Percentiles rank a stretch among this genome's conserved stretches.
These are phyloP conservation scores for Hypoxylon sp. DNA, from an alignment of 2,329 filamentous ascomycete species.

Conservation along the genomic window DNA sequence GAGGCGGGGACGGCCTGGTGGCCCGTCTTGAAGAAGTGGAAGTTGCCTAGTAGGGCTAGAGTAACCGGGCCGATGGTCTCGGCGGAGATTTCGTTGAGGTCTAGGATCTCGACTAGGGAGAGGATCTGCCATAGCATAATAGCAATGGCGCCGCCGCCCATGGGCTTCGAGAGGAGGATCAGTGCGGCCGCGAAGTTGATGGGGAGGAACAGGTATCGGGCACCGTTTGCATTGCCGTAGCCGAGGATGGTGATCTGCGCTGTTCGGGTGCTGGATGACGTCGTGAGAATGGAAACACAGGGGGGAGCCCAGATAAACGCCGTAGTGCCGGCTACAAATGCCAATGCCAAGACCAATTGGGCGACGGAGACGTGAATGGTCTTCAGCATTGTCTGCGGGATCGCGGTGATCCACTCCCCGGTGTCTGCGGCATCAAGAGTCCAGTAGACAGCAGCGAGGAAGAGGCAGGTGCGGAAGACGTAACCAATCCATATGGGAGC, in stretches of 20 bases:
- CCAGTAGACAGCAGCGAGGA: slow-evolving; percentile 88
- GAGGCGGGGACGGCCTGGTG: slow-evolving; percentile 90
- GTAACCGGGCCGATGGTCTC: slow-evolving; percentile 86
- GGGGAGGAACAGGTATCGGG: slow-evolving; percentile 87
- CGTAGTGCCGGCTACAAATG: slow-evolving; percentile 85
- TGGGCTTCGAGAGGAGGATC: slow-evolving; percentile 89
- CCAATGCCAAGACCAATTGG: slow-evolving; percentile 83
- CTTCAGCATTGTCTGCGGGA: slow-evolving; percentile 76
- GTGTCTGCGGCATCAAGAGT: slow-evolving; percentile 90
- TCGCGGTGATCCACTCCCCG: slow-evolving; percentile 78
- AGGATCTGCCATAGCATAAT: slow-evolving; percentile 91
- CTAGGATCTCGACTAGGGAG: slow-evolving; percentile 76
- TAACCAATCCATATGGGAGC: slow-evolving; percentile 87
- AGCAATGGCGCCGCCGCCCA: slow-evolving; percentile 88
- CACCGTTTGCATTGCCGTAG: slow-evolving; percentile 93
- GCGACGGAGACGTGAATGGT: slow-evolving; percentile 81
- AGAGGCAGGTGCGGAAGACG: slow-evolving; percentile 81
- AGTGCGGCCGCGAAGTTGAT: slow-evolving; percentile 83
- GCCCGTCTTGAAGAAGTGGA: slow-evolving; percentile 97
- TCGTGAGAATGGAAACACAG: slow-evolving; percentile 79
- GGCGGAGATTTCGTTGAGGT: slow-evolving; percentile 72
- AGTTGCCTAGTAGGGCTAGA: slow-evolving; percentile 89
- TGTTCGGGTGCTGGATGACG: slow-evolving; percentile 60
- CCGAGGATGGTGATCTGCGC: slow-evolving; percentile 84
- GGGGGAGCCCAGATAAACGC: slow-evolving; percentile 90